Evolutionary conservation across 2,329 filamentous ascomycete species (phyloP).

Genomic region (Epicoccum nigrum): DNA sequence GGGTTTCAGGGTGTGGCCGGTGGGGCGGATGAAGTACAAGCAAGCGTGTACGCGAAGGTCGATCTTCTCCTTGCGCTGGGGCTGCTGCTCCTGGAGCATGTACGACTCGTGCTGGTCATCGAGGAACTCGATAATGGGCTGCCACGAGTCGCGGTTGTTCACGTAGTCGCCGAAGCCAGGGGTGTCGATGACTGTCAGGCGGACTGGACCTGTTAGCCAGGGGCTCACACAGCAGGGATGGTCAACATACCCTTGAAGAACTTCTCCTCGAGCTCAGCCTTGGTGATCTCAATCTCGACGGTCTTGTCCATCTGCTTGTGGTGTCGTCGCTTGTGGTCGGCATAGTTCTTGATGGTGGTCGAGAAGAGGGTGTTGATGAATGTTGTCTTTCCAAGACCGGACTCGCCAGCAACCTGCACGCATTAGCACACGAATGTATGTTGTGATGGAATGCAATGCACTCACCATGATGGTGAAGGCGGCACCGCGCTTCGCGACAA

Average conservation of each 20-base stretch:
- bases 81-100: constrained; percentile 99
- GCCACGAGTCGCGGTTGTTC: constrained; percentile 99
- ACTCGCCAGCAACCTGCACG: constrained; percentile 90
- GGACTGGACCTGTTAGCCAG: constrained; percentile 66
- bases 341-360: constrained; percentile 99
- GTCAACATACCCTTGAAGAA: constrained; percentile 90
- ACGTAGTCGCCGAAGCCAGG: constrained; percentile 99
- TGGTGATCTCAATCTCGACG: constrained; percentile 99
- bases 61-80: constrained; percentile 97
- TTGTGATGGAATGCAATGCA: neutral
- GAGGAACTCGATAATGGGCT: constrained; percentile 99
- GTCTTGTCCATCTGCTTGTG: constrained; percentile 99
- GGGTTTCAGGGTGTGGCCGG: constrained; percentile 97
- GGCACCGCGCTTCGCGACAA: constrained; percentile 83
- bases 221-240: neutral
- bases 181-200: constrained; percentile 97
- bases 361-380: constrained; percentile 99
- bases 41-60: constrained; percentile 98
- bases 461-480: constrained; percentile 99
- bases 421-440: neutral
- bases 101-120: constrained; percentile 99
- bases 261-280: constrained; percentile 99
- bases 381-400: constrained; percentile 97
- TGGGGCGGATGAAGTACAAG: constrained; percentile 98
- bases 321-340: constrained; percentile 98